Evolutionary conservation across 768 basidiomycete genomes (phyloP), one percentile per base, ranked within the genome.

Genomic region (Xerocomus spinulosus): DNA sequence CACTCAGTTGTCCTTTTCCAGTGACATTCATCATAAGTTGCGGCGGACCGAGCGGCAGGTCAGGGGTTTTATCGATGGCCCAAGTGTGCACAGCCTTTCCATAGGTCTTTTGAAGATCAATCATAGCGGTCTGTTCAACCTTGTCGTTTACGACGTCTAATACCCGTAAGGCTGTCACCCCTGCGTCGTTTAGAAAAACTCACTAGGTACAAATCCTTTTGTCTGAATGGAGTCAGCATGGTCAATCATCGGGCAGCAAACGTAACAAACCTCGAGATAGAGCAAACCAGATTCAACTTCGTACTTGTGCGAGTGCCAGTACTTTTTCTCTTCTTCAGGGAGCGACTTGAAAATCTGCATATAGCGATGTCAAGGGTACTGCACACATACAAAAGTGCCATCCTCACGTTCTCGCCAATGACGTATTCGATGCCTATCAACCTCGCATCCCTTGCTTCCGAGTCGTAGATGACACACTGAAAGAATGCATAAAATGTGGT

Each of bases 351-450:
- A 79, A 14, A 66, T 48, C 67, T 68, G 29, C 1, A 13, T n/a
- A n/a, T n/a, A n/a, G n/a, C 7, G 33, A 17, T 35, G 34, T 50
- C 24, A 57, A 23, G 8, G 30, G 20, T n/a, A 7, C 3, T 30
- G 39, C 14, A 15, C 13, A 17, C 21, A 23, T 6, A 20, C 21
- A 9, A 33, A 23, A 34, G 39, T 15, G 8, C 36, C 36, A 30
- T 26, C 14, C 39, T 30, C 49, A 42, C 48, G 29, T 73, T 64
- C 40, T 75, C 74, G 8, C 69, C 66, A 13, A 79, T 63, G 45
- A 79, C 69, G 51, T 80, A 80, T 56, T 79, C 78, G 35, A 80
- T 73, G 18, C 77, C 78, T 44, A 80, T 77, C 40, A 79, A 60
- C 34, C 73, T 67, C 5, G 78, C 77, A 33, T 70, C 64, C 13